phyloP scores from a whole-genome alignment of 1,284 basidiomycete species.

The Afroboletus lepidellus region DNA sequence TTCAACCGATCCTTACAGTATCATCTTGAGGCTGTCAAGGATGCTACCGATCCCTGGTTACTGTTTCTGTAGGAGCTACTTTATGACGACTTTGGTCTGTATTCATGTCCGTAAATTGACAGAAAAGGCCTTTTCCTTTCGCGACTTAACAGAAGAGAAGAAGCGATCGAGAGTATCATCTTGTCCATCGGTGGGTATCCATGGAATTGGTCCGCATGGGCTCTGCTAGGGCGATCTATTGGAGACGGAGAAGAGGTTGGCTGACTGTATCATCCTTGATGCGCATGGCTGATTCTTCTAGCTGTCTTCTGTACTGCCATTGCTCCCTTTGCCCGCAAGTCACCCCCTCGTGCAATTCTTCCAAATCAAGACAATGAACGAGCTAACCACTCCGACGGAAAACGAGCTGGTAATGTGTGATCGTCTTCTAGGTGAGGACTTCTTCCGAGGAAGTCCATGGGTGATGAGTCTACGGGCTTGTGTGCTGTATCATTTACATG shows the following conservation, averaged over 20 bases:
- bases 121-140: conserved; percentile 82
- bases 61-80: conserved; percentile 65
- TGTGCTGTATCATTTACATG: conserved; percentile 87
- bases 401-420: conserved; percentile 79
- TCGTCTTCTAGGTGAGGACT: conserved; percentile 63
- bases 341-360: conserved; percentile 85
- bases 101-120: conserved; percentile 5
- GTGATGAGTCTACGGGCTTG: conserved; percentile 84
- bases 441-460: conserved; percentile 85
- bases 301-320: conserved; percentile 63
- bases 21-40: conserved; percentile 57
- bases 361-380: conserved; percentile 85
- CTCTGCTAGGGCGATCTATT: conserved; percentile 75
- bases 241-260: conserved; percentile 87
- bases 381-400: conserved; percentile 85
- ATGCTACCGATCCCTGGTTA: conserved; percentile 77
- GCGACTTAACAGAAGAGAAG: conserved; percentile 74
- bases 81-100: conserved; percentile 4
- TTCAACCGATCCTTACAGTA: conserved; percentile 63
- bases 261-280: background rate
- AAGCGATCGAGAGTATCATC: conserved; percentile 83
- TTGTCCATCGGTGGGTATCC: conserved; percentile 79
- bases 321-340: conserved; percentile 62
- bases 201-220: conserved; percentile 98
- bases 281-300: conserved; percentile 33